Evolutionary conservation across 2,329 filamentous ascomycete genomes (phyloP).

Genomic region (Curvularia eragrostidis): DNA sequence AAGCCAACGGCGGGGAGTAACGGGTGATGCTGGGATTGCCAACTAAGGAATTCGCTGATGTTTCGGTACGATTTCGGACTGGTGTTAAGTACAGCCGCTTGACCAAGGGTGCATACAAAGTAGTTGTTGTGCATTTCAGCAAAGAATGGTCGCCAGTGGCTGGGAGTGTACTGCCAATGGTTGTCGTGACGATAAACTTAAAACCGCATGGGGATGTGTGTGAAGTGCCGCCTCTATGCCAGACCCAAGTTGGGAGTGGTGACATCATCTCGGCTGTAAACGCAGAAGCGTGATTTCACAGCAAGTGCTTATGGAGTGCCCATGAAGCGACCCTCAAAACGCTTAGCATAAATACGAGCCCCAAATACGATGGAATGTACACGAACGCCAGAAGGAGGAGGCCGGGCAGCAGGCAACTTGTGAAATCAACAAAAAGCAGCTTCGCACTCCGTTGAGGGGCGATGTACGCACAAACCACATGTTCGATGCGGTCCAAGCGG

Average conservation of each 20-base stretch:
- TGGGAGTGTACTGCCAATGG: not conserved
- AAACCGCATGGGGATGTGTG: not conserved
- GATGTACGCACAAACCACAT: slow-evolving; percentile 13
- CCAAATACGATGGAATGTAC: too few species aligned
- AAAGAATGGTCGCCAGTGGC: not conserved
- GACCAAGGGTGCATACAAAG: slow-evolving; percentile 67
- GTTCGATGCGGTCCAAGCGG: slow-evolving; percentile 7
- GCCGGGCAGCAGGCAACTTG: too few species aligned
- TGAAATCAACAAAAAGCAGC: not conserved
- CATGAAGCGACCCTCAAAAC: not conserved
- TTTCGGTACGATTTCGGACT: slow-evolving; percentile 51
- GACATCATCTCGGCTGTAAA: slow-evolving; percentile 34
- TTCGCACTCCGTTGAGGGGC: not conserved
- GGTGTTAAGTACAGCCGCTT: slow-evolving; percentile 55
- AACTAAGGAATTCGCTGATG: slow-evolving; percentile 60
- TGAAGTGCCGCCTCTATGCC: not conserved
- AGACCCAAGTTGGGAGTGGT: slow-evolving; percentile 28
- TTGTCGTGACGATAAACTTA: not conserved
- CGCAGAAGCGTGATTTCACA: slow-evolving; percentile 13
- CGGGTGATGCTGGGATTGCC: slow-evolving; percentile 52
- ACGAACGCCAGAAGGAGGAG: not conserved
- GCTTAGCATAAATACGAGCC: slow-evolving; percentile 1
- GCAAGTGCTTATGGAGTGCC: slow-evolving; percentile 3
- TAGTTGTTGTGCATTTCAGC: slow-evolving; percentile 57
- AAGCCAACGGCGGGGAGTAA: slow-evolving; percentile 60